A percentile compares a stretch with the other conserved stretches of the same genome.
Conservation (phyloP, 768 basidiomycete genomes). For the Auriculariales sp. region DNA sequence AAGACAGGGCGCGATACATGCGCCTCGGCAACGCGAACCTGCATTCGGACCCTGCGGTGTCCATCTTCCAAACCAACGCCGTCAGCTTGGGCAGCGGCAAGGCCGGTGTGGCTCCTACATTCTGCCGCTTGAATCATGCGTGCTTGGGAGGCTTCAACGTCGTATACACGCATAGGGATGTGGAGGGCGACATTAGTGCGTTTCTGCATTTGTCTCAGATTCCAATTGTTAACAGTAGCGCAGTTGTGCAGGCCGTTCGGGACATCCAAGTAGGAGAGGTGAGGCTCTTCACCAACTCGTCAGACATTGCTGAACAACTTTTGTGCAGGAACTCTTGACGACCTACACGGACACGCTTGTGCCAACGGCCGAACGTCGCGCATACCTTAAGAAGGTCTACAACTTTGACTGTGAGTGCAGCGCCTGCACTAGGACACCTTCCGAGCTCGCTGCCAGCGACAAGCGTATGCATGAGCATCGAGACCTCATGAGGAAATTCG, state of each 20-base stretch:
- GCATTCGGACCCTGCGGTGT: background rate
- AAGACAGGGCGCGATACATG: background rate
- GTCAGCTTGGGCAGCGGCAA: constrained; percentile 32
- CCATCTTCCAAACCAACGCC: constrained; percentile 55
- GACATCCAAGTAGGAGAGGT: constrained; percentile 38
- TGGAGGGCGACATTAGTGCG: constrained; percentile 1
- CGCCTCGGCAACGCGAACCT: background rate
- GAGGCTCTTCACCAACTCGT: constrained; percentile 4
- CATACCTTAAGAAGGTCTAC: constrained; percentile 32
- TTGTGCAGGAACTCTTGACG: constrained; percentile 41
- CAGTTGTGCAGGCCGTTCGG: constrained; percentile 47
- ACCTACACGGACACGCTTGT: constrained; percentile 45
- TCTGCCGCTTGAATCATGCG: constrained; percentile 55
- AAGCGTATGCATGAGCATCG: constrained; percentile 26
- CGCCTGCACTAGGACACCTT: constrained; percentile 39
- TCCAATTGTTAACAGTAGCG: constrained; percentile 8
- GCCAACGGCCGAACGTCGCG: constrained; percentile 40
- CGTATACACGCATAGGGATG: constrained; percentile 32
- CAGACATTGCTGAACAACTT: background rate
- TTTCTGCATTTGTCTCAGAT: background rate
- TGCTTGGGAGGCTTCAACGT: constrained; percentile 54
- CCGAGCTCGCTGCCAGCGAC: constrained; percentile 36
- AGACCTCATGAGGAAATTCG: constrained; percentile 17
- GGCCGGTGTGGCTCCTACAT: constrained; percentile 52
- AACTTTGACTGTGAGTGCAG: constrained; percentile 45